Evolutionary conservation across 129 eudicot species (phyloP).

Genomic region (Escallonia rubra): DNA sequence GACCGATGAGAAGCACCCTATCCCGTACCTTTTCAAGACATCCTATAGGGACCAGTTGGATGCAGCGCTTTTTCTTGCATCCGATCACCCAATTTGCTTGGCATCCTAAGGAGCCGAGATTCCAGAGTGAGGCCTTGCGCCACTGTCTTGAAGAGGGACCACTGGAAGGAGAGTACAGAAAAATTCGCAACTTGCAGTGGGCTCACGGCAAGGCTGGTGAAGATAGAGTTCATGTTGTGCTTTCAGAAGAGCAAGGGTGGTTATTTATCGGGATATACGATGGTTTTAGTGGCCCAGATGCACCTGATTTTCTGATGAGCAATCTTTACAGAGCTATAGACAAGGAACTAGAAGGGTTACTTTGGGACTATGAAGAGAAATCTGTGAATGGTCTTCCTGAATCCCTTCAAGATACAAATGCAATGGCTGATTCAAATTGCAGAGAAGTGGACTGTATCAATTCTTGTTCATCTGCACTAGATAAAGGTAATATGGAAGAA

Average conservation of each 20-base stretch:
- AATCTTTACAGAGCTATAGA: slow-evolving; percentile 16
- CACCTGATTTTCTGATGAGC: slow-evolving; percentile 18
- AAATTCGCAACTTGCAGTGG: slow-evolving; percentile 18
- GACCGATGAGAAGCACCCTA: slow-evolving; percentile 17
- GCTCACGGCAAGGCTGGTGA: slow-evolving; percentile 21
- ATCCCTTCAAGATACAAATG: background rate
- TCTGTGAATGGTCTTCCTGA: background rate
- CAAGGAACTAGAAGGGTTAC: slow-evolving; percentile 17
- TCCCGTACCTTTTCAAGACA: slow-evolving; percentile 13
- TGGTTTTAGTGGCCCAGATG: slow-evolving; percentile 22
- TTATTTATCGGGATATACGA: slow-evolving; percentile 19
- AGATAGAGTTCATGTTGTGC: slow-evolving; percentile 19
- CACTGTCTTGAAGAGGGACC: slow-evolving; percentile 12
- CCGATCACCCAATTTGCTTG: slow-evolving; percentile 13
- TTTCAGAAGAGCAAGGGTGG: slow-evolving; percentile 22
- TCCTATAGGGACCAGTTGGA: slow-evolving; percentile 15
- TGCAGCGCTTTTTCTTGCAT: slow-evolving; percentile 9
- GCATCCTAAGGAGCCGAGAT: slow-evolving; percentile 18
- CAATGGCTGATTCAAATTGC: background rate
- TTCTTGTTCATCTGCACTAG: background rate
- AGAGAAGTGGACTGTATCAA: background rate
- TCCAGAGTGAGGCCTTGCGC: background rate
- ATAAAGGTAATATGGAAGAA: background rate
- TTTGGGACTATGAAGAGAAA: slow-evolving; percentile 19
- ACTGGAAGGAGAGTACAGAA: slow-evolving; percentile 13